Conservation (phyloP, 2,329 filamentous ascomycete genomes). For the Ophiostoma sp. region DNA sequence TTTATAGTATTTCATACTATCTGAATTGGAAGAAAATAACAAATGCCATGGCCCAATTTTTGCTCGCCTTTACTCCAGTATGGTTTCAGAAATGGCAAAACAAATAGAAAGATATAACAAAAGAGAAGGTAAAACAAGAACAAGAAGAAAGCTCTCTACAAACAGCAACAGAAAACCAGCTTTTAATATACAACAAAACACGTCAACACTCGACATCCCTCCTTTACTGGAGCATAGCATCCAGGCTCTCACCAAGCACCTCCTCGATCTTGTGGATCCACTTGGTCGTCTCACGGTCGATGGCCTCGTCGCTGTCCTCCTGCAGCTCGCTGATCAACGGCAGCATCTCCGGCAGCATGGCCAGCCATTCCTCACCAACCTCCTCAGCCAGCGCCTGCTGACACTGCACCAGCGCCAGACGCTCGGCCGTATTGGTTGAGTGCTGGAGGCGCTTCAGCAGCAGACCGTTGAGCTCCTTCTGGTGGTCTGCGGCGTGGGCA, state of each 20-base stretch:
- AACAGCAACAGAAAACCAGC: not conserved
- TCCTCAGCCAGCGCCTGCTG: constrained; percentile 74
- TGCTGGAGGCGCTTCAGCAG: constrained; percentile 74
- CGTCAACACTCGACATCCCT: not conserved
- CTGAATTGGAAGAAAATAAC: not conserved
- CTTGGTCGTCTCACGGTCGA: constrained; percentile 83
- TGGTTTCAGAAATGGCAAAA: not conserved
- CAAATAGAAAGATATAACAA: not conserved
- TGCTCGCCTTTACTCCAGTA: not conserved
- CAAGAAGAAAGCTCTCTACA: not conserved
- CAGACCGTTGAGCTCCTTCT: constrained; percentile 80
- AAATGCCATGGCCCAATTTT: constrained; percentile 12
- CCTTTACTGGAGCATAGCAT: constrained; percentile 83
- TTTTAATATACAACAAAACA: not conserved
- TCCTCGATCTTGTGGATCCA: constrained; percentile 92
- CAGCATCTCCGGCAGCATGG: constrained; percentile 89
- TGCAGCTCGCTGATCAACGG: constrained; percentile 93
- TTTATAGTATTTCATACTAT: constrained; percentile 15
- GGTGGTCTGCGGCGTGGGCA: constrained; percentile 82
- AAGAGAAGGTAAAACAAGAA: not conserved
- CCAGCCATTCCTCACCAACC: constrained; percentile 91
- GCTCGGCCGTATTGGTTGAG: constrained; percentile 67
- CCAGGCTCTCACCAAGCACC: constrained; percentile 84
- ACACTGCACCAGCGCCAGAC: constrained; percentile 78
- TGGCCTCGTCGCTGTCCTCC: constrained; percentile 92